phyloP scores from a whole-genome alignment of 2,329 filamentous ascomycete genomes.

The Xylaria polymorpha region DNA sequence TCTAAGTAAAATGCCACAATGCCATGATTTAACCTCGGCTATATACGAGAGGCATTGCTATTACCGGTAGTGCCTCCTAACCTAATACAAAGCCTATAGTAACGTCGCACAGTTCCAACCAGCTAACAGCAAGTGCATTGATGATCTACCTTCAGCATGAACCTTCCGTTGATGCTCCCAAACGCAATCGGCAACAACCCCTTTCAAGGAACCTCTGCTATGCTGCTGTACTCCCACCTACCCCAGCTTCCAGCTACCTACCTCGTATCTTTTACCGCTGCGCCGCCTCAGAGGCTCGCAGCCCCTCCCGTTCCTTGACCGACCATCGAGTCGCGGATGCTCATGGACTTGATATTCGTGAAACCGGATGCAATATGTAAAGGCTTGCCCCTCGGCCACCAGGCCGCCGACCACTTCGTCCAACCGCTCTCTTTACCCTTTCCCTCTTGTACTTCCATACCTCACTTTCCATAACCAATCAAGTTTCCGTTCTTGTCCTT shows the following conservation, averaged over 20 bases:
- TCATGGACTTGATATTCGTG: conserved; percentile 20
- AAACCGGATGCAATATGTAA: conserved; percentile 37
- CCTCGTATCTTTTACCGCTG: not conserved
- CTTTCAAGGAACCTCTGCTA: not conserved
- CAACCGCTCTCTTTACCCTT: conserved; percentile 13
- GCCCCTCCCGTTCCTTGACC: conserved; percentile 9
- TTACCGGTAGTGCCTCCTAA: not conserved
- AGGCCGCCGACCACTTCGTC: conserved; percentile 18
- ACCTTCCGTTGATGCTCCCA: conserved; percentile 37
- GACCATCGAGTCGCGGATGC: conserved; percentile 26
- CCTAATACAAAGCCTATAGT: not conserved
- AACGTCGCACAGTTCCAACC: not conserved
- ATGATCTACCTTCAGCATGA: conserved; percentile 43
- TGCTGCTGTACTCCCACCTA: not conserved
- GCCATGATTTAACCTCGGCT: not conserved
- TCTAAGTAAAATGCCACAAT: no score
- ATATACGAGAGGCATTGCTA: not conserved
- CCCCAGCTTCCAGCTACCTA: conserved; percentile 5
- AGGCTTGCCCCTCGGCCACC: conserved; percentile 20
- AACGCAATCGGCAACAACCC: conserved; percentile 32
- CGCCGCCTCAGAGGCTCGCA: not conserved
- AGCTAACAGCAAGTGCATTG: conserved; percentile 42
- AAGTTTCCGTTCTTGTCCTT: conserved; percentile 30
- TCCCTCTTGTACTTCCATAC: conserved; percentile 15
- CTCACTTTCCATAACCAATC: conserved; percentile 25